Evolutionary conservation across 371 early-diverging fungal genomes (phyloP).

Genomic region (Rhizomucor pusillus): DNA sequence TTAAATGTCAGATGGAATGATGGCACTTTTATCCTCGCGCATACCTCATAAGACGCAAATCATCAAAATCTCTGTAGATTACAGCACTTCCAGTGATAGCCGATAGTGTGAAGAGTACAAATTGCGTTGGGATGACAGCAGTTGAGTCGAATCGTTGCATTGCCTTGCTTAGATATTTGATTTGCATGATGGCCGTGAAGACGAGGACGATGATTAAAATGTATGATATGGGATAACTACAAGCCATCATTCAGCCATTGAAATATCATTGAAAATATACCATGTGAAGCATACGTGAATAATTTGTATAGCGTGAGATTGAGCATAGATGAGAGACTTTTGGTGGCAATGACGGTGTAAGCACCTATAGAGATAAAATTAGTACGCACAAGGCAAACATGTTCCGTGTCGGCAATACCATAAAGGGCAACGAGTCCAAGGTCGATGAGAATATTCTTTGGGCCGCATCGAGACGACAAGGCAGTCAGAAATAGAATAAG

Average conservation of each 20-base stretch:
- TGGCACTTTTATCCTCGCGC: too few relatives aligned
- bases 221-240: constrained; percentile 63
- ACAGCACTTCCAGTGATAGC: constrained; percentile 73
- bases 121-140: constrained; percentile 80
- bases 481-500: constrained; percentile 29
- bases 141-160: constrained; percentile 69
- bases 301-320: constrained; percentile 53
- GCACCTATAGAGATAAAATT: constrained; percentile 41
- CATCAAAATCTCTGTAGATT: constrained; percentile 70
- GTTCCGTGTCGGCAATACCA: constrained; percentile 33
- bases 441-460: constrained; percentile 55
- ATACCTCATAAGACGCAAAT: constrained; percentile 1
- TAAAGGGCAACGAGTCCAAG: constrained; percentile 59
- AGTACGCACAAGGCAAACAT: neutral
- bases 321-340: constrained; percentile 61
- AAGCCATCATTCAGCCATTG: neutral
- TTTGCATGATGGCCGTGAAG: constrained; percentile 67
- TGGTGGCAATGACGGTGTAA: constrained; percentile 68
- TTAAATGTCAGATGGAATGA: neutral
- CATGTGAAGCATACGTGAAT: constrained; percentile 34
- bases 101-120: constrained; percentile 75
- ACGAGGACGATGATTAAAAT: constrained; percentile 59
- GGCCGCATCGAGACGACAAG: constrained; percentile 45
- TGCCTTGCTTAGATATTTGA: constrained; percentile 70
- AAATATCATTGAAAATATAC: neutral